Evolutionary conservation across 1,284 basidiomycete genomes (phyloP).

Genomic region (Tremellales sp.): DNA sequence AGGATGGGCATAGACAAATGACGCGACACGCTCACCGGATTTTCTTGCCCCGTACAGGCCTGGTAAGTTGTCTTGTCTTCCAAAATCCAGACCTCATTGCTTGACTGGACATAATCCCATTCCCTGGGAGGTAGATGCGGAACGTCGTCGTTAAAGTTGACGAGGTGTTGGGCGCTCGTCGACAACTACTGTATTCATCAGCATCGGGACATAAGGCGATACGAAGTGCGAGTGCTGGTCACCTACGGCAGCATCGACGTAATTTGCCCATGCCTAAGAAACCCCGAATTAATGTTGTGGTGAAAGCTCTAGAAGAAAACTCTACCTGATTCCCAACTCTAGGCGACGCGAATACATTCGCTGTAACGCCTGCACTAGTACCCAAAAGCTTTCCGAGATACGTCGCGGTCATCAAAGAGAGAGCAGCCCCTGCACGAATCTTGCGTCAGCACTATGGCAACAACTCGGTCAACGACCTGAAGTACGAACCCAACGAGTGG

Average conservation of each 20-base stretch:
- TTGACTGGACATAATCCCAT: slow-evolving; percentile 18
- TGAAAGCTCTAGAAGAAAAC: not conserved
- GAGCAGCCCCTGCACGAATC: slow-evolving; percentile 15
- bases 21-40: slow-evolving; percentile 8
- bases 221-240: not conserved
- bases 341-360: slow-evolving; percentile 22
- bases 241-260: slow-evolving; percentile 21
- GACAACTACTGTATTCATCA: slow-evolving; percentile 10
- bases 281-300: not conserved
- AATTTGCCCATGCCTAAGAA: slow-evolving; percentile 21
- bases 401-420: slow-evolving; percentile 15
- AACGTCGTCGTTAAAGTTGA: slow-evolving; percentile 25
- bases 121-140: slow-evolving; percentile 25
- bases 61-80: slow-evolving; percentile 6
- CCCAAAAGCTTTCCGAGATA: slow-evolving; percentile 17
- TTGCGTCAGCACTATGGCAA: not conserved
- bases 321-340: slow-evolving; percentile 19
- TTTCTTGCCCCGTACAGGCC: slow-evolving; percentile 27
- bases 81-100: slow-evolving; percentile 24
- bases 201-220: not conserved
- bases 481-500: slow-evolving; percentile 22
- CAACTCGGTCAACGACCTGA: not conserved
- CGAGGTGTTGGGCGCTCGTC: slow-evolving; percentile 16
- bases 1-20: not conserved
- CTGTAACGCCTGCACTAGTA: slow-evolving; percentile 6